phyloP scores from a whole-genome alignment of 495 filamentous ascomycete genomes.

The Aspergillus indologenus region DNA sequence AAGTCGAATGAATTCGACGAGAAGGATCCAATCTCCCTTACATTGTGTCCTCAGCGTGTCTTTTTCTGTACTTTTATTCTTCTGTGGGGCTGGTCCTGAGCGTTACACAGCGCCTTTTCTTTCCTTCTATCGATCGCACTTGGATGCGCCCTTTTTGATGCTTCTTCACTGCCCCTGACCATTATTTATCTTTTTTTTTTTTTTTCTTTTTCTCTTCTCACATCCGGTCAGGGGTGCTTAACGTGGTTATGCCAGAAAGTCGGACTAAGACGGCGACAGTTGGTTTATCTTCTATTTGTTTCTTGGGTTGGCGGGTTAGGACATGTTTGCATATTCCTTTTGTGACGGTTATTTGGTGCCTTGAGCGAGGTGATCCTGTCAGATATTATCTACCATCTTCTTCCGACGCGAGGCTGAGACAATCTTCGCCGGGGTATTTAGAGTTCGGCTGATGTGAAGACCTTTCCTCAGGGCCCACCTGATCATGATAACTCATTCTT shows the following conservation, averaged over 20 bases:
- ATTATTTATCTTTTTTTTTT: conserved; percentile 20
- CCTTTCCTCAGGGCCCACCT: conserved; percentile 3
- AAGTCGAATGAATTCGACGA: conserved; percentile 13
- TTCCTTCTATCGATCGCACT: conserved; percentile 34
- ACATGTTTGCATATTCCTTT: conserved; percentile 25
- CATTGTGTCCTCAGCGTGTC: conserved; percentile 30
- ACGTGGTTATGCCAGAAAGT: conserved; percentile 46
- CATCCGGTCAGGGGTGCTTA: conserved; percentile 31
- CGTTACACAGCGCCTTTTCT: conserved; percentile 12
- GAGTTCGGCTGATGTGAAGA: conserved; percentile 1
- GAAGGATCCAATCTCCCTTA: conserved; percentile 18
- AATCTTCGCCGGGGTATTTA: conserved; percentile 7
- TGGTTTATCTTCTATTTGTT: conserved; percentile 30
- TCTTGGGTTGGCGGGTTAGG: conserved; percentile 26
- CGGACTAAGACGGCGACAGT: conserved; percentile 36
- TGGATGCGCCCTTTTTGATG: conserved; percentile 26
- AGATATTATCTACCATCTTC: conserved; percentile 13
- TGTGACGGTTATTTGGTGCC: conserved; percentile 26
- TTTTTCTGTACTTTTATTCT: conserved; percentile 41
- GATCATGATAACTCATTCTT: conserved; percentile 4
- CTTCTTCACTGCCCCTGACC: conserved; percentile 23
- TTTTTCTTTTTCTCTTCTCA: conserved; percentile 19
- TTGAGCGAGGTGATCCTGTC: conserved; percentile 16
- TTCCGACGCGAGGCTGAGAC: conserved; percentile 12
- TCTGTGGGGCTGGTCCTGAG: conserved; percentile 36